Base-by-base conservation (phyloP, 345 rosid species). In the Arabidopsis suecica region DNA sequence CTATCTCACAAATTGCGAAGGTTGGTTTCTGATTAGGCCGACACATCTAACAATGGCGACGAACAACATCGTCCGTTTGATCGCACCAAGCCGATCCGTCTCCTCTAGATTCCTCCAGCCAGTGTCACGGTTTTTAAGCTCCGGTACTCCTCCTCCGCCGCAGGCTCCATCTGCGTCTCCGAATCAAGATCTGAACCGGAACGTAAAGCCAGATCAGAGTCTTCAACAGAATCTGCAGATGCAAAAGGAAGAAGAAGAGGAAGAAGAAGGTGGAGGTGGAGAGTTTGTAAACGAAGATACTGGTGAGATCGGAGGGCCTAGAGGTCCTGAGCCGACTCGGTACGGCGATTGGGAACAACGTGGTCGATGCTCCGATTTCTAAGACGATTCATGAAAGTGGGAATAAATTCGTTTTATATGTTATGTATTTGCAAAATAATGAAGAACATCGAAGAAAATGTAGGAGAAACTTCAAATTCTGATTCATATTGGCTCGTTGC, bases 281-380 rank as follows among this genome's bases (percentile, higher is more conserved):
- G 86, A 71, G 34, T 10, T 18, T 28, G 60, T 93, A 71, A 94
- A 91, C 78, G 44, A 82, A 74, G 85, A 82, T 62, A 91, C 97
- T 1, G 96, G 96, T 13, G 98, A 91, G 84, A 71, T 90, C 53
- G 96, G 93, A 44, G 97, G 97, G 2, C 96, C 98, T 14, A 79
- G 73, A 59, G 96, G 95, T 8, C 97, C 92, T 23, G 97, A 94
- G 60, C 98, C 97, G 13, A 94, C 98, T 65, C 89, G 98, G 1
- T 94, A 83, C 81, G 97, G 98, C 45, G 97, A 91, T 74, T 94
- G 97, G 98, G 97, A 94, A 75, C 91, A 85, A 11, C 84, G 83
- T 20, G 97, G 98, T 44, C 96, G 97, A 40, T 94, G 97, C 88
- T 88, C 57, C 48, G 98, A 94, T 84, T 91, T 94, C 76, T 90